phyloP scores from a whole-genome alignment of 768 basidiomycete species.

The Ramaria sp. region DNA sequence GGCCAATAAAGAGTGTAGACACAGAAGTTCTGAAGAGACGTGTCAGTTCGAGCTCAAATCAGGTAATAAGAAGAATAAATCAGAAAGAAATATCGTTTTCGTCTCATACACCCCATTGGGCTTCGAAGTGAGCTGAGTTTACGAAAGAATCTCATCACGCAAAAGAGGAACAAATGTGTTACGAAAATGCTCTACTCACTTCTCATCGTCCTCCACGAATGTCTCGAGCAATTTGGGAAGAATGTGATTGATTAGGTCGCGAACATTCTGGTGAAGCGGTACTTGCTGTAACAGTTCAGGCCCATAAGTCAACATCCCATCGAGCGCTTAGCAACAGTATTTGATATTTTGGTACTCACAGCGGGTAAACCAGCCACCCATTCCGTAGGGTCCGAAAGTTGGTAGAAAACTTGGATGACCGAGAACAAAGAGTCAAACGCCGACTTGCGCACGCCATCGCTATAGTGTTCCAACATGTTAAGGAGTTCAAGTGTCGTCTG shows the following conservation, averaged over 20 bases:
- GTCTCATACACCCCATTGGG: constrained; percentile 50
- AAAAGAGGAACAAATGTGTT: constrained; percentile 10
- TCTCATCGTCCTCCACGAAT: constrained; percentile 93
- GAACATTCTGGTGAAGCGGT: constrained; percentile 57
- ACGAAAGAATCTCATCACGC: constrained; percentile 38
- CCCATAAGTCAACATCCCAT: not conserved
- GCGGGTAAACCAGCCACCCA: constrained; percentile 68
- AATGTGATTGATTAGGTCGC: constrained; percentile 66
- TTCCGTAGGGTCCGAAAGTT: constrained; percentile 68
- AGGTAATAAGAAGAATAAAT: constrained; percentile 12
- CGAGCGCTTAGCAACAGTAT: not conserved
- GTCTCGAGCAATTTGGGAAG: constrained; percentile 71
- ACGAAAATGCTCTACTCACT: constrained; percentile 45
- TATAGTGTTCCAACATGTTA: constrained; percentile 77
- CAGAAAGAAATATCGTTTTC: constrained; percentile 26
- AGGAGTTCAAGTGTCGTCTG: constrained; percentile 68
- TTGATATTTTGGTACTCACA: constrained; percentile 36
- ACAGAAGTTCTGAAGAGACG: constrained; percentile 60
- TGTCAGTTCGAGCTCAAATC: constrained; percentile 13
- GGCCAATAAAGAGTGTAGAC: constrained; percentile 73
- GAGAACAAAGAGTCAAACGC: constrained; percentile 81
- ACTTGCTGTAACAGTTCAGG: constrained; percentile 20
- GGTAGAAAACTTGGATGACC: constrained; percentile 85
- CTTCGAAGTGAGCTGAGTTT: constrained; percentile 77
- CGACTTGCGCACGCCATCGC: constrained; percentile 95